phyloP scores from a whole-genome alignment of 345 rosid genomes.

The Gossypium mustelinum region DNA sequence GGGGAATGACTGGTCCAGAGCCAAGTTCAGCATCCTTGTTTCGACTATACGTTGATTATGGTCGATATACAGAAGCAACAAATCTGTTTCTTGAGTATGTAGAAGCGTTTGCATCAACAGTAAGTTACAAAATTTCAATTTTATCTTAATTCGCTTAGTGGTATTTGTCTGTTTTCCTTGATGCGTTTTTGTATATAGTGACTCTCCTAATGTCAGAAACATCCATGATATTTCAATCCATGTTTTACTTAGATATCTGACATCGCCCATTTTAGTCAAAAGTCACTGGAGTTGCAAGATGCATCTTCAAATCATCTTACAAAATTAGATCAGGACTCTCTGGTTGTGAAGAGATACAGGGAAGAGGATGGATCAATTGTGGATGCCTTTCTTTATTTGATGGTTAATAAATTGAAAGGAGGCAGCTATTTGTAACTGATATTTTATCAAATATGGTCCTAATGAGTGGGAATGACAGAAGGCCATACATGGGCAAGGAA shows the following conservation, averaged over 20 bases:
- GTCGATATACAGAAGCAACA: slow-evolving; percentile 78
- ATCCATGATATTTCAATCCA: not conserved
- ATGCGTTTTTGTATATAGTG: not conserved
- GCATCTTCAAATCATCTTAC: not conserved
- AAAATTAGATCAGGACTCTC: not conserved
- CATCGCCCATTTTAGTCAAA: not conserved
- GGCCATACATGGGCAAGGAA: not conserved
- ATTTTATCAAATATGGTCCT: not conserved
- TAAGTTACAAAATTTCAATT: slow-evolving; percentile 30
- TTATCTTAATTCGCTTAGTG: not conserved
- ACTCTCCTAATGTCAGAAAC: not conserved
- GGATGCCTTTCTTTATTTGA: not conserved
- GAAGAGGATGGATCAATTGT: not conserved
- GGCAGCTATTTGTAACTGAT: not conserved
- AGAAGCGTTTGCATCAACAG: slow-evolving; percentile 70
- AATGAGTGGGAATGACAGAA: no score
- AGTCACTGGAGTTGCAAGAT: not conserved
- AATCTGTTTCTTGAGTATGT: slow-evolving; percentile 68
- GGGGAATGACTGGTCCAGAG: slow-evolving; percentile 80
- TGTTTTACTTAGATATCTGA: not conserved
- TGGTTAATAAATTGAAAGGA: not conserved
- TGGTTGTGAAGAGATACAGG: not conserved
- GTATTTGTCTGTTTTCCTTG: not conserved
- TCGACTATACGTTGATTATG: slow-evolving; percentile 65
- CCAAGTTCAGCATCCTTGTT: slow-evolving; percentile 78